Evolutionary conservation across 345 rosid species (phyloP).

Genomic region (Brassica juncea): DNA sequence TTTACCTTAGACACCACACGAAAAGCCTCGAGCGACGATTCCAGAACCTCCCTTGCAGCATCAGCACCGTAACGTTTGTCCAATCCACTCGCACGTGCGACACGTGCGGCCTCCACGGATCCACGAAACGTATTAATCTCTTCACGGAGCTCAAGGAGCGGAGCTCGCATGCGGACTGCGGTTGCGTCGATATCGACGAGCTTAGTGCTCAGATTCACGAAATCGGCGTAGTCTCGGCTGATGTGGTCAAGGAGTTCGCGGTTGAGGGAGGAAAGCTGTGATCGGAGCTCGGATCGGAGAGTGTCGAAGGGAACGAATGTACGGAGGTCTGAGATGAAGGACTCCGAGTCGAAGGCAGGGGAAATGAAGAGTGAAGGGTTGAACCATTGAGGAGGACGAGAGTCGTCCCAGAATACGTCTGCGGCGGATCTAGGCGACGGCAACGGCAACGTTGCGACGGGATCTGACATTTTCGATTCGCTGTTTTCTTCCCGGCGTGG

Average conservation of each 20-base stretch:
- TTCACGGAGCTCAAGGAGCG: slow-evolving; percentile 81
- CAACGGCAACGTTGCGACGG: slow-evolving; percentile 52
- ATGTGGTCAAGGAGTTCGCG: slow-evolving; percentile 92
- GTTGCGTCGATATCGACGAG: slow-evolving; percentile 91
- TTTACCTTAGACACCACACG: slow-evolving; percentile 92
- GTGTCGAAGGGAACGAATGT: slow-evolving; percentile 94
- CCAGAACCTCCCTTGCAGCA: slow-evolving; percentile 79
- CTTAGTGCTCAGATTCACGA: slow-evolving; percentile 88
- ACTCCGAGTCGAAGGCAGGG: slow-evolving; percentile 76
- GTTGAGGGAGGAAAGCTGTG: slow-evolving; percentile 81
- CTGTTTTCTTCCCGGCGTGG: not conserved
- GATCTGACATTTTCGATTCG: slow-evolving; percentile 51
- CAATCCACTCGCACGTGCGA: slow-evolving; percentile 69
- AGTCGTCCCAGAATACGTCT: slow-evolving; percentile 84
- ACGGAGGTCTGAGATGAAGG: slow-evolving; percentile 91
- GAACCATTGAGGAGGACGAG: slow-evolving; percentile 85
- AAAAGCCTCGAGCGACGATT: slow-evolving; percentile 82
- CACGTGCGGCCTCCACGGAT: slow-evolving; percentile 65
- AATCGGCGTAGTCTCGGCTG: slow-evolving; percentile 94
- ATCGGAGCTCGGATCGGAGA: slow-evolving; percentile 89
- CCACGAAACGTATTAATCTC: slow-evolving; percentile 80
- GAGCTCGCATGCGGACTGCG: slow-evolving; percentile 95
- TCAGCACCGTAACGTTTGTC: slow-evolving; percentile 90
- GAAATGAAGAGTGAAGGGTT: slow-evolving; percentile 85
- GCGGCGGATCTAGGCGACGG: slow-evolving; percentile 74